phyloP scores from a whole-genome alignment of 305 asterid species.

The Solanum hybrid region DNA sequence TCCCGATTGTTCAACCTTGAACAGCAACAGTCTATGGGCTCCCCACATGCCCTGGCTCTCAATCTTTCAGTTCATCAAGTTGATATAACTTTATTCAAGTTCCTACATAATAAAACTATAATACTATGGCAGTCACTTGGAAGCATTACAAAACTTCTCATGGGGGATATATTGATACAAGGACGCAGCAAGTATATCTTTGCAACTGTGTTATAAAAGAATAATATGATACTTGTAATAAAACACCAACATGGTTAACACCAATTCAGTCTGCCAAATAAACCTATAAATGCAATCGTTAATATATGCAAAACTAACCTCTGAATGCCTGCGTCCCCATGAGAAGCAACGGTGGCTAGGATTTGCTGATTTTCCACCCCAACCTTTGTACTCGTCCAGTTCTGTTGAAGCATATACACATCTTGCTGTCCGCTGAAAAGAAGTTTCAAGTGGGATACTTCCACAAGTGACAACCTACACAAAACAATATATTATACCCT shows the following conservation, averaged over 20 bases:
- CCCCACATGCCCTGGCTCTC: not conserved
- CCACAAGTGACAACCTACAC: constrained; percentile 77
- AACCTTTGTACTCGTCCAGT: constrained; percentile 57
- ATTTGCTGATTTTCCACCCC: constrained; percentile 52
- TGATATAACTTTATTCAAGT: not conserved
- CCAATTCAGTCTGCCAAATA: not conserved
- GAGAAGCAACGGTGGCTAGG: constrained; percentile 53
- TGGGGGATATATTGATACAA: not conserved
- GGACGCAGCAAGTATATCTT: not conserved
- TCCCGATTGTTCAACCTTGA: not conserved
- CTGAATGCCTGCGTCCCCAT: constrained; percentile 72
- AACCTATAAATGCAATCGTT: not conserved
- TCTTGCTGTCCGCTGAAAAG: constrained; percentile 61
- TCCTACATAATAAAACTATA: not conserved
- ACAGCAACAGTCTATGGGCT: not conserved
- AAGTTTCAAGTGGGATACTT: constrained; percentile 65
- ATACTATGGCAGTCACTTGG: not conserved
- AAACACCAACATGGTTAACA: not conserved
- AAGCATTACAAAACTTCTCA: not conserved
- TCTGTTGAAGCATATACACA: constrained; percentile 65
- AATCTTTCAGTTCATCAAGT: not conserved
- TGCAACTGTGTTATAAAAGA: not conserved
- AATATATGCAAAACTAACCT: constrained; percentile 35
- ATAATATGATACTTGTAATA: not conserved
- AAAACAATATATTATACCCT: not conserved